A percentile compares a stretch with the other conserved stretches of the same genome.
phyloP scores from a whole-genome alignment of 2,329 filamentous ascomycete genomes.

The Cladosporium halotolerans region DNA sequence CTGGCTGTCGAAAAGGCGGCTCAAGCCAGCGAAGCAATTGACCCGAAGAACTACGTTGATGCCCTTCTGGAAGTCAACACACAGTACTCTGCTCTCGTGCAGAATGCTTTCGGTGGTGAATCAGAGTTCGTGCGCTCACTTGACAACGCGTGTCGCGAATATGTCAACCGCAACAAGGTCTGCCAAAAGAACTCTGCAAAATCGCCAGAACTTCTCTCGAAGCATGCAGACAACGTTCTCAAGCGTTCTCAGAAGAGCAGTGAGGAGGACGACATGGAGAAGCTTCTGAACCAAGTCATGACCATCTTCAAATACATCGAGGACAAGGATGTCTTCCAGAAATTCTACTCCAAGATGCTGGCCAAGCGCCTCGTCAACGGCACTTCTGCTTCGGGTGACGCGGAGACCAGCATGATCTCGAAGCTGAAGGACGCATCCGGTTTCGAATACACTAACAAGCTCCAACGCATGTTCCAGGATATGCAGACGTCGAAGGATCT shows the following conservation, averaged over 20 bases:
- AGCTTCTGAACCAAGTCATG: slow-evolving; percentile 87
- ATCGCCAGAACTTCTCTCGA: slow-evolving; percentile 88
- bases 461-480: slow-evolving; percentile 99
- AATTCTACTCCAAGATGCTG: slow-evolving; percentile 96
- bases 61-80: slow-evolving; percentile 90
- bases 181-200: slow-evolving; percentile 91
- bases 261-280: slow-evolving; percentile 89
- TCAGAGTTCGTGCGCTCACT: slow-evolving; percentile 93
- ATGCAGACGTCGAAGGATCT: slow-evolving; percentile 99
- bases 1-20: slow-evolving; percentile 87
- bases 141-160: slow-evolving; percentile 95
- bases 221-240: slow-evolving; percentile 87
- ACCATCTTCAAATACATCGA: slow-evolving; percentile 99
- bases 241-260: slow-evolving; percentile 90
- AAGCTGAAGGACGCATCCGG: slow-evolving; percentile 98
- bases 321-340: slow-evolving; percentile 99
- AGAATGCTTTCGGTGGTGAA: slow-evolving; percentile 87
- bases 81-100: slow-evolving; percentile 85
- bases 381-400: slow-evolving; percentile 92
- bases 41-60: slow-evolving; percentile 95
- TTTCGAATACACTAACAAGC: slow-evolving; percentile 98
- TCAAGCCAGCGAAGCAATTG: slow-evolving; percentile 78
- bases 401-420: slow-evolving; percentile 98
- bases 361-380: slow-evolving; percentile 91
- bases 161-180: slow-evolving; percentile 94